These are phyloP conservation scores for Epichloe aotearoae DNA, from an alignment of 2,329 filamentous ascomycete species.

Conservation along the genomic window DNA sequence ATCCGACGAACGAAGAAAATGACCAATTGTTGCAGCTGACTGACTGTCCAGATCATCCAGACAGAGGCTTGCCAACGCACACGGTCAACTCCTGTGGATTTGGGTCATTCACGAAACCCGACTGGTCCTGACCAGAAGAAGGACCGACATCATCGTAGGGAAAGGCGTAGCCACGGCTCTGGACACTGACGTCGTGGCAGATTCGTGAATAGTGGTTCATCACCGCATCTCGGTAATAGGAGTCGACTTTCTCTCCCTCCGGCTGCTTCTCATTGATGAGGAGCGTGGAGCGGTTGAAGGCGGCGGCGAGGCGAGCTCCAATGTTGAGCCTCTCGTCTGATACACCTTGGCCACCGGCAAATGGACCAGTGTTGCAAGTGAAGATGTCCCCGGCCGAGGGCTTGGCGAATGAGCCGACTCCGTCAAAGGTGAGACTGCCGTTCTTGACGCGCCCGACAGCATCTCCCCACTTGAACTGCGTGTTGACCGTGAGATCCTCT, in stretches of 20 bases:
- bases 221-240: slow-evolving; percentile 39
- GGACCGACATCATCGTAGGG: slow-evolving; percentile 58
- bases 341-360: slow-evolving; percentile 30
- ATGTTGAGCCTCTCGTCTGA: slow-evolving; percentile 43
- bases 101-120: slow-evolving; percentile 46
- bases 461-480: slow-evolving; percentile 38
- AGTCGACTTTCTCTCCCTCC: slow-evolving; percentile 30
- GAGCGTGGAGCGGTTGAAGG: slow-evolving; percentile 62
- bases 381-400: slow-evolving; percentile 38
- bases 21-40: background rate
- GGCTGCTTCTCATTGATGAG: slow-evolving; percentile 39
- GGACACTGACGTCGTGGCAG: slow-evolving; percentile 45
- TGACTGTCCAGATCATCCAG: background rate
- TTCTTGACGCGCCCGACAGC: slow-evolving; percentile 28
- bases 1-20: background rate
- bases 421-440: slow-evolving; percentile 26
- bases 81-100: slow-evolving; percentile 43
- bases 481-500: slow-evolving; percentile 35
- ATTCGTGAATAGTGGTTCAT: slow-evolving; percentile 58
- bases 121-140: slow-evolving; percentile 41
- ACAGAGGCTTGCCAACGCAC: slow-evolving; percentile 33
- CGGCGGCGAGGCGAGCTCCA: slow-evolving; percentile 60
- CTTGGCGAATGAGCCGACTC: slow-evolving; percentile 32
- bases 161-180: slow-evolving; percentile 54
- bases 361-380: slow-evolving; percentile 42